phyloP scores from a whole-genome alignment of 2,329 filamentous ascomycete species.

The Mariannaea elegans region DNA sequence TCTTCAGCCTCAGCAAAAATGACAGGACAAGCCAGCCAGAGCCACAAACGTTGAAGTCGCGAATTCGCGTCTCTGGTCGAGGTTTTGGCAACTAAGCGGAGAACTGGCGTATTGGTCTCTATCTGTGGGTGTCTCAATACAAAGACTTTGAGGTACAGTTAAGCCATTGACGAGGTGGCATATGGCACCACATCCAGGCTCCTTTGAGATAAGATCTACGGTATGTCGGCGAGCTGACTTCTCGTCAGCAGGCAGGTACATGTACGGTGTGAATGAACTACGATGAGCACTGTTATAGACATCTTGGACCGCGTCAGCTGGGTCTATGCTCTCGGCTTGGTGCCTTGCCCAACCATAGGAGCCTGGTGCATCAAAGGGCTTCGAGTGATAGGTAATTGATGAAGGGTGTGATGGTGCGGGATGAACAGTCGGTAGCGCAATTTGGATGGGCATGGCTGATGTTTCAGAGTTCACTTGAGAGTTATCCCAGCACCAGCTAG shows the following conservation, averaged over 20 bases:
- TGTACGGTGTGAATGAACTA: background rate
- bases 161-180: background rate
- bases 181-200: slow-evolving; percentile 2
- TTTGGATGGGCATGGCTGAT: slow-evolving; percentile 33
- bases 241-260: background rate
- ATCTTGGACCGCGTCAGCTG: background rate
- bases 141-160: too few species aligned
- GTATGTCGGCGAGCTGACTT: background rate
- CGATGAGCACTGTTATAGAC: background rate
- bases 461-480: slow-evolving; percentile 32
- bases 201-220: background rate
- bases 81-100: too few species aligned
- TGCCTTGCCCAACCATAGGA: background rate
- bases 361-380: slow-evolving; percentile 2
- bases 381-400: background rate
- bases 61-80: background rate
- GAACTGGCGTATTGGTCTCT: too few species aligned
- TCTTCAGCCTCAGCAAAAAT: background rate
- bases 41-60: too few species aligned
- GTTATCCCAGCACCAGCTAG: background rate
- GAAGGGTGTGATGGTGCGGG: slow-evolving; percentile 14
- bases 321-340: slow-evolving; percentile 5
- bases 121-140: too few species aligned
- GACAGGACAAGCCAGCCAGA: too few species aligned
- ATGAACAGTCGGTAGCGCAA: slow-evolving; percentile 23